Evolutionary conservation across 441 rosid genomes (phyloP), one percentile per base, ranked within the genome.

Genomic region (Erodium chrysanthum): DNA sequence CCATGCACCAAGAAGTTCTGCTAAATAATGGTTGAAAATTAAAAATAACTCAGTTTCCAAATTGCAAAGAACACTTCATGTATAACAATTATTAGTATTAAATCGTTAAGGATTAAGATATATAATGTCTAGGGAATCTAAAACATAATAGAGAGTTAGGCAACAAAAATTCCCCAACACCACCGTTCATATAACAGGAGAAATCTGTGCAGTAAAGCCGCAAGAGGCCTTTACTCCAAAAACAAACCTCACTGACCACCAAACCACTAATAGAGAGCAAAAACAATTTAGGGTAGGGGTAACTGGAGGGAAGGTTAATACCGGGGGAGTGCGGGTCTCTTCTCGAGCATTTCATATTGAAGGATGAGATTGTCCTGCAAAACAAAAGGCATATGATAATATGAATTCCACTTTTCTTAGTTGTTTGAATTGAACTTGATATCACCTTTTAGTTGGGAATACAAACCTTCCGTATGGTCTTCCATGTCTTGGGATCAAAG

Each of bases 351-450:
- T 76, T 94, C 96, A n/a, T 88, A 91, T 71, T 81, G 80, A 52
- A 94, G 81, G 64, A 94, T 87, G 70, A 86, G 76, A 76, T 90
- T 90, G 76, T 94, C 97, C 97, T 91, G 96, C 85, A 56, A 56
- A 84, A 76, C 46, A 67, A 74, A 67, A 74, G 42, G 22, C 9
- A 7, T 4, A 2, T 54, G 22, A 52, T 23, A 22, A 12, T 66
- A 42, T 58, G 56, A 67, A 1, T 20, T 56, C 23, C 5, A 17
- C 14, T 20, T 56, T 56, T 56, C 62, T 56, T 56, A 54, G 60
- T 18, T 8, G 60, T 64, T 10, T 11, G 9, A 60, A 61, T 1
- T 15, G 17, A 1, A 42, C 20, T 27, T n/a, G 18, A 20, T 52
- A 14, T 2, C 59, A 7, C 3, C 18, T 7, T 7, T 31, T 4